Base-by-base conservation (phyloP, 129 eudicot genomes). In the Oenanthe sinensis region DNA sequence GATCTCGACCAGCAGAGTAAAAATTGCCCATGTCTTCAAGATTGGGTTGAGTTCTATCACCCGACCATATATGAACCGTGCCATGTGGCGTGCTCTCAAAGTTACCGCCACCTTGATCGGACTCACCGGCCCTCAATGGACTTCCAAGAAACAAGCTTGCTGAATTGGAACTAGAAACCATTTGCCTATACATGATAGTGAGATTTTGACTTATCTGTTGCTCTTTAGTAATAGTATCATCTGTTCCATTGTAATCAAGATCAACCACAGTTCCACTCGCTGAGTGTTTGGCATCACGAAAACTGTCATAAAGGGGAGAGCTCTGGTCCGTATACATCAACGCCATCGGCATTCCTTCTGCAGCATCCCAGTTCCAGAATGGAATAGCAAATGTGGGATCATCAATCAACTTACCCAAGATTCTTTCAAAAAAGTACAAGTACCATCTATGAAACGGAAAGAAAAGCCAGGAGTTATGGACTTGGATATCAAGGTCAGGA, bases 1-100 rank as follows among this genome's bases (percentile, higher is more conserved):
- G 91, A 78, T 90, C 96, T 6, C 88, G 52, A 28, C 83, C 96
- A 24, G 95, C 95, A 6, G 95, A 85, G 77, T 87, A 90, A 50
- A 87, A 85, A 43, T 82, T 84, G 0, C 96, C 96, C 96, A 90
- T 85, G 83, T 90, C 78, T 65, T 87, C 91, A 4, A 24, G 2
- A 43, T 80, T 80, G 9, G 81, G 84, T 15, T 89, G 87, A 12
- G 49, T 62, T 24, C 74, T 60, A 22, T 84, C 86, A 4, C 88
- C 91, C 0, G 85, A 37, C 91, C 91, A 90, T 0, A 71, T 77
- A 11, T 90, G 96, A 62, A 84, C 79, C 14, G 91, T 76, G 14
- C 78, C 82, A 39, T 90, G 96, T 20, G 88, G 87, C 45, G 71
- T 48, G 70, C 49, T 60, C 81, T 90, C 96, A 11, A 90, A 40